These are phyloP conservation scores for Neoconidiobolus thromboides DNA, from an alignment of 371 early-diverging fungal species.

Conservation along the genomic window DNA sequence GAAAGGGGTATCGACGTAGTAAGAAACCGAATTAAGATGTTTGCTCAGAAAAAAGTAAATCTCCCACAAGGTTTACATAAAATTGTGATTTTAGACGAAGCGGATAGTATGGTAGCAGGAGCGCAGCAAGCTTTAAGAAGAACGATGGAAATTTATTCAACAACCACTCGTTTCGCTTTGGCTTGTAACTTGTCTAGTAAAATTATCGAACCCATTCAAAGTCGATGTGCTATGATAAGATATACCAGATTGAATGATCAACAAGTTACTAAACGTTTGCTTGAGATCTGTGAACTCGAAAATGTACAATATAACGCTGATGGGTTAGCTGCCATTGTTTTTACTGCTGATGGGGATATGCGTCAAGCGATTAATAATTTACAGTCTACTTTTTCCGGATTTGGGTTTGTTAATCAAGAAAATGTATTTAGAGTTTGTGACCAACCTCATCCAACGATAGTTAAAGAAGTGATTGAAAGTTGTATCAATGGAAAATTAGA, in stretches of 20 bases:
- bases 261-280: constrained; percentile 56
- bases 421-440: constrained; percentile 93
- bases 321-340: constrained; percentile 83
- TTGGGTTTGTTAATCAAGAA: constrained; percentile 59
- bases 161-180: constrained; percentile 91
- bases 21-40: constrained; percentile 90
- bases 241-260: constrained; percentile 59
- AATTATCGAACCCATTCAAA: constrained; percentile 98
- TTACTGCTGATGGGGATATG: constrained; percentile 97
- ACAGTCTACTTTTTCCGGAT: constrained; percentile 78
- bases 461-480: constrained; percentile 45
- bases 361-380: constrained; percentile 96
- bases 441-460: constrained; percentile 74
- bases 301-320: constrained; percentile 61
- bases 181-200: constrained; percentile 95
- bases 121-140: constrained; percentile 95
- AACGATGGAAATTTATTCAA: constrained; percentile 92
- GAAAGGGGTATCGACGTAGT: constrained; percentile 94
- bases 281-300: constrained; percentile 69
- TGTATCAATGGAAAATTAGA: constrained; percentile 47
- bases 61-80: constrained; percentile 80
- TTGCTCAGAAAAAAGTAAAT: constrained; percentile 94
- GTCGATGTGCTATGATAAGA: constrained; percentile 89
- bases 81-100: constrained; percentile 96
- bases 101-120: constrained; percentile 88